These are phyloP conservation scores for Avicennia marina DNA, from an alignment of 257 asterid species.

Conservation along the genomic window DNA sequence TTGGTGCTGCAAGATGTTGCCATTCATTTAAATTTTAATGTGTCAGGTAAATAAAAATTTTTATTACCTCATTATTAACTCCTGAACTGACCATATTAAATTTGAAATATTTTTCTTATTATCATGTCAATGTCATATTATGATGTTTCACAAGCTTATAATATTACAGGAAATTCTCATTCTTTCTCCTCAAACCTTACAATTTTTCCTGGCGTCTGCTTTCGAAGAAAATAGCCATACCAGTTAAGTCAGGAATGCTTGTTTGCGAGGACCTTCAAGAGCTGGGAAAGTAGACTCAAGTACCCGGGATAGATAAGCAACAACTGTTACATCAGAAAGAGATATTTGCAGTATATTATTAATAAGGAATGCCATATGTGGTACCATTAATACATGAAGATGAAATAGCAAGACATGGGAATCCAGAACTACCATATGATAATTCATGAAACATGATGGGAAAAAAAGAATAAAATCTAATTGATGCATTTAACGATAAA, in stretches of 20 bases:
- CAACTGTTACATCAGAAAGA: slow-evolving; percentile 59
- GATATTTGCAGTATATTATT: slow-evolving; percentile 11
- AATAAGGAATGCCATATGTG: background rate
- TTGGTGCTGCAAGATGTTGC: too few relatives aligned
- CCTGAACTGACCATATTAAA: too few relatives aligned
- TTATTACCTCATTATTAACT: too few relatives aligned
- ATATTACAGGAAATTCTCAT: too few relatives aligned
- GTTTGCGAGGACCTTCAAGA: slow-evolving; percentile 96
- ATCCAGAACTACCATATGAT: slow-evolving; percentile 12
- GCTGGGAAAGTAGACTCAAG: slow-evolving; percentile 98
- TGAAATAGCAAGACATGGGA: background rate
- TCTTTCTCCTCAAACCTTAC: too few relatives aligned
- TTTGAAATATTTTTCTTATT: too few relatives aligned
- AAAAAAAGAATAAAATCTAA: background rate
- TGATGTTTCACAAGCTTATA: too few relatives aligned
- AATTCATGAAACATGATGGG: slow-evolving; percentile 9
- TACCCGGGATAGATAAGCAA: slow-evolving; percentile 90
- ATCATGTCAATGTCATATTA: too few relatives aligned
- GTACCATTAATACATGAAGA: background rate
- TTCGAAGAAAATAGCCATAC: too few relatives aligned
- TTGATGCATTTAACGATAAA: slow-evolving; percentile 2
- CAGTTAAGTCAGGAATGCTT: slow-evolving; percentile 90
- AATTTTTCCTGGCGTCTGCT: too few relatives aligned
- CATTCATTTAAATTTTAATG: too few relatives aligned
- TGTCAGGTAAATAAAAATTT: too few relatives aligned